Evolutionary conservation across 805 yeast species (phyloP).

Genomic region (Saccharomyces mikatae): DNA sequence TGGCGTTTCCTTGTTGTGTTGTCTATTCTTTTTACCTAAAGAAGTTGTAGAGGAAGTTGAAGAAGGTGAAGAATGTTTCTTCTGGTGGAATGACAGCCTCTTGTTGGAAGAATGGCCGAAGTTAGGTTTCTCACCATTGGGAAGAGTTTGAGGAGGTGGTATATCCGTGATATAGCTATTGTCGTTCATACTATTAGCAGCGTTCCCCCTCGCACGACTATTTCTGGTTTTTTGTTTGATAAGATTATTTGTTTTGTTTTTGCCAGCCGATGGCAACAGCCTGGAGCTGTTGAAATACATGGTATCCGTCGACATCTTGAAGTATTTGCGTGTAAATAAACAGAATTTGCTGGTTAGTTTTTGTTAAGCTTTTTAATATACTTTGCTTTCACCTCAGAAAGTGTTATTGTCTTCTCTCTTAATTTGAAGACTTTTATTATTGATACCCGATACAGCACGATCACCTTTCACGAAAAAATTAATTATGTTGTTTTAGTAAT

Average conservation of each 20-base stretch:
- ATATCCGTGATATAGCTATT: slow-evolving; percentile 2
- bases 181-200: neutral
- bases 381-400: neutral
- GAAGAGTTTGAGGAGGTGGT: slow-evolving; percentile 24
- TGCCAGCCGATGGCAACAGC: slow-evolving; percentile 20
- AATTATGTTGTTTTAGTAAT: neutral
- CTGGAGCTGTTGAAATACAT: slow-evolving; percentile 28
- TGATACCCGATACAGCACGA: neutral
- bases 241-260: slow-evolving; percentile 15
- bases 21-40: neutral
- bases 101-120: slow-evolving; percentile 19
- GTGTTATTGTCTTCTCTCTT: neutral
- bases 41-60: neutral
- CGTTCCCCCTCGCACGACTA: slow-evolving; percentile 1
- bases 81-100: neutral
- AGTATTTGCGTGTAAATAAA: neutral
- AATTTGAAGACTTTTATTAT: neutral
- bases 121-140: slow-evolving; percentile 29
- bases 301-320: slow-evolving; percentile 28
- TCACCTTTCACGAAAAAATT: neutral
- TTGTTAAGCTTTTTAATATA: neutral
- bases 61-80: neutral
- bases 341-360: neutral
- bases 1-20: neutral
- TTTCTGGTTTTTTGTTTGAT: slow-evolving; percentile 1